Evolutionary conservation across 2,329 filamentous ascomycete genomes (phyloP).

Genomic region (Setomelanomma holmii): DNA sequence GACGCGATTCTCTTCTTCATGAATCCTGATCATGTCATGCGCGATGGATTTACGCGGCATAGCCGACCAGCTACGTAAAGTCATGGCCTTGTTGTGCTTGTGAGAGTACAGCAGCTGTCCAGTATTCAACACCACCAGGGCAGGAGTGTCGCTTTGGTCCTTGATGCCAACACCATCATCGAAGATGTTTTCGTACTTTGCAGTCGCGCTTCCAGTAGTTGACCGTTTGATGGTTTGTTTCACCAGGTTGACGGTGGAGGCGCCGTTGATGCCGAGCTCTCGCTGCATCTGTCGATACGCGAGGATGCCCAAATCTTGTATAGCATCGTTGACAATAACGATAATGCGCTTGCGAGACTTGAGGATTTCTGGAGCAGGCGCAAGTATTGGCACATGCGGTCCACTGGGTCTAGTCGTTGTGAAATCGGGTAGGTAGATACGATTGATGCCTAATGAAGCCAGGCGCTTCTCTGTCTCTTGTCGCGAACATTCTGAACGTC

Average conservation of each 20-base stretch:
- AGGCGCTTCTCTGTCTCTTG: constrained; percentile 69
- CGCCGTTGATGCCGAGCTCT: constrained; percentile 70
- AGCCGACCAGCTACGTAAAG: constrained; percentile 61
- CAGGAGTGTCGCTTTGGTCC: constrained; percentile 51
- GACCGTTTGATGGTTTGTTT: constrained; percentile 51
- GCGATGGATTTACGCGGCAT: constrained; percentile 68
- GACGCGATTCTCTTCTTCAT: constrained; percentile 66
- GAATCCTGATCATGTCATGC: constrained; percentile 61
- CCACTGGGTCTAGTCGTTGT: constrained; percentile 46
- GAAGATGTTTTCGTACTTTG: constrained; percentile 19
- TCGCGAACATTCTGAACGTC: constrained; percentile 65
- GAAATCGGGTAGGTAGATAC: constrained; percentile 67
- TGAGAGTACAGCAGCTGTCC: constrained; percentile 82
- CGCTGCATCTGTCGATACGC: constrained; percentile 72
- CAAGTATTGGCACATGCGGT: constrained; percentile 74
- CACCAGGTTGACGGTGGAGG: constrained; percentile 73
- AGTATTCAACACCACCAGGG: constrained; percentile 77
- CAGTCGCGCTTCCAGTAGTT: constrained; percentile 2
- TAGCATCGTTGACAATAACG: constrained; percentile 79
- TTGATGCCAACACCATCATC: constrained; percentile 27
- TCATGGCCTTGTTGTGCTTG: constrained; percentile 66
- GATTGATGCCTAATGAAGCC: constrained; percentile 64
- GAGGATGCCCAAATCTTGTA: constrained; percentile 77
- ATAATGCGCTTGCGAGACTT: constrained; percentile 67
- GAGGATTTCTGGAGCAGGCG: constrained; percentile 61